Percentiles rank a stretch among this genome's conserved stretches.
Conservation (phyloP, 192 early-diverging fungal species). For the Coemansia brasiliensis region DNA sequence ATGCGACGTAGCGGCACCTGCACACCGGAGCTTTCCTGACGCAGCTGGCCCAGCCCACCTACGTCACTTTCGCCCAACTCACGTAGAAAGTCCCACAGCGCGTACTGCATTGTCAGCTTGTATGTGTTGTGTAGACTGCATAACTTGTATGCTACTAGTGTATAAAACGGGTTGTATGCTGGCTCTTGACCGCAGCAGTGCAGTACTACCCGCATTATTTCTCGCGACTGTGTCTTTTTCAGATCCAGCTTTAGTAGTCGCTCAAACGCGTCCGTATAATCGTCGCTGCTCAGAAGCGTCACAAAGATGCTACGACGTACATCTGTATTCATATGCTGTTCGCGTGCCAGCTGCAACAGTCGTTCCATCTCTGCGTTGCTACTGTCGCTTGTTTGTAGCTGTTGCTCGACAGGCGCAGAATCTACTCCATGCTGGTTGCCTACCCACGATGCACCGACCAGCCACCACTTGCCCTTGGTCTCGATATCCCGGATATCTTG, state of each 20-base stretch:
- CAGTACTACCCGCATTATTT: slow-evolving; percentile 88
- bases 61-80: slow-evolving; percentile 79
- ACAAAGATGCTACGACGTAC: slow-evolving; percentile 90
- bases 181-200: slow-evolving; percentile 89
- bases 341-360: slow-evolving; percentile 74
- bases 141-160: slow-evolving; percentile 78
- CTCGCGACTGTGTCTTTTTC: slow-evolving; percentile 91
- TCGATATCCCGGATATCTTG: slow-evolving; percentile 80
- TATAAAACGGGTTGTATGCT: slow-evolving; percentile 93
- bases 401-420: neutral
- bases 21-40: slow-evolving; percentile 28
- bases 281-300: slow-evolving; percentile 87
- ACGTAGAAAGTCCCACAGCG: slow-evolving; percentile 93
- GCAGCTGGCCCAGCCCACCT: slow-evolving; percentile 63
- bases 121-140: slow-evolving; percentile 76
- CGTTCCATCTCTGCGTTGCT: slow-evolving; percentile 54
- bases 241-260: slow-evolving; percentile 78
- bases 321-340: slow-evolving; percentile 97
- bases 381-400: neutral
- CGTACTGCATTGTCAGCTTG: slow-evolving; percentile 91
- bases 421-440: slow-evolving; percentile 53
- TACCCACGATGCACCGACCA: slow-evolving; percentile 92
- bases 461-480: slow-evolving; percentile 97
- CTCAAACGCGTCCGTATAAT: slow-evolving; percentile 92
- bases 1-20: slow-evolving; percentile 68